Evolutionary conservation across 2,329 filamentous ascomycete genomes (phyloP), one percentile per base, ranked within the genome.

Genomic region (Trematosphaeria pertusa): DNA sequence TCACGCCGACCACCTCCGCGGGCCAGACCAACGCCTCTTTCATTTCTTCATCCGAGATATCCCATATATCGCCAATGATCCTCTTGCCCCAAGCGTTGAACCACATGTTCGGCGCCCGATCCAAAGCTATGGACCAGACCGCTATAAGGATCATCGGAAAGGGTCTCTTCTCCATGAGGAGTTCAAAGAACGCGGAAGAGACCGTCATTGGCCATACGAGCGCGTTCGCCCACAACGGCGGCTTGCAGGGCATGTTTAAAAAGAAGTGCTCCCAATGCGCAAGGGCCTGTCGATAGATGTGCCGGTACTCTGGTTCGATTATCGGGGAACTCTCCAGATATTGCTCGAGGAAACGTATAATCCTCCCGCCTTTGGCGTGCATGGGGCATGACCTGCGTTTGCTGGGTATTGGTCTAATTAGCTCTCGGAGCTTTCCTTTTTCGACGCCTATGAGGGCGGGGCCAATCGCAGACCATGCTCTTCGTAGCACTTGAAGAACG

Each of bases 61-160:
- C 40, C 40, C 48, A 51, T 9, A 62, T 55, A 15, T 48, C 43
- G 1, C 34, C 40, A 2, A 61, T 38, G 9, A 61, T 40, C 19
- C 52, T 45, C 28, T 54, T 49, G 14, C 52, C 52, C 58, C 58
- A 62, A 15, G 46, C 50, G 10, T 49, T 56, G 35, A 50, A 59
- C 59, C 59, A 62, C 36, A 58, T 47, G 17, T 43, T 45, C 3
- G 56, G 59, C 3, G 56, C 50, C 28, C 52, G 48, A 24, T 58
- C 50, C 4, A 62, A 33, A 2, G 50, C 50, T 11, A 64, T 50
- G 26, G 44, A 51, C 59, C 59, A 64, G 32, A 54, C 51, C 3
- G 59, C 61, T 10, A 61, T 32, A n/a, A 60, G 41, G 18, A 58
- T 47, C 18, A 62, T 21, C 0, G 61, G 52, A 18, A 56, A 58